Base-by-base conservation (phyloP, 2,329 filamentous ascomycete genomes). In the Trichoderma polysporum region DNA sequence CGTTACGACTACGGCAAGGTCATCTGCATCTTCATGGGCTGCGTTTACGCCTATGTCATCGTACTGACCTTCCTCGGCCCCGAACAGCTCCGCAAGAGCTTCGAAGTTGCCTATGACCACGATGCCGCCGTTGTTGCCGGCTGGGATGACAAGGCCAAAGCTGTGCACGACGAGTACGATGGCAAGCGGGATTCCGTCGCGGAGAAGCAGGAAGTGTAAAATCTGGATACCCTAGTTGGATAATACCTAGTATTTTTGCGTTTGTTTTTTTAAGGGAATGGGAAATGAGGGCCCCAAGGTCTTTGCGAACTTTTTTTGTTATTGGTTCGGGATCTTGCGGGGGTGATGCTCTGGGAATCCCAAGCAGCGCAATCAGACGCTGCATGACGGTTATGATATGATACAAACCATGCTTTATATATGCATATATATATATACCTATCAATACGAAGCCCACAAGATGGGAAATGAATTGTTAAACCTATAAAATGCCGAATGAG, bases 1-100 rank as follows among this genome's bases (percentile, higher is more conserved):
- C 82, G 90, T 3, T 92, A 90, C 76, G 81, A 92, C 68, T 96
- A 96, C 71, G 92, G 92, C 45, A 89, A 89, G 72, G 92, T 96
- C 10, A 94, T 97, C 70, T 92, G 90, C 74, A 95, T 96, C 74
- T 97, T 97, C 79, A 93, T 97, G 91, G 93, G 85, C 1, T 93
- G 90, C 71, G 92, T 96, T 1, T 97, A 86, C 71, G 84, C 74
- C 29, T 89, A 87, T 68, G 81, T 86, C n/a, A 82, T 89, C 41
- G 1, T 87, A 6, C 74, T 92, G 64, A 89, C 89, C 0, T 76
- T 91, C 10, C 50, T 91, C 3, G 90, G 90, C 0, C 85, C 85
- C 1, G 85, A 87, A 77, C 80, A 85, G 67, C 73, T 86, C 62
- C 75, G 79, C 37, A 79, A 82, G 70, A 83, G 80, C 70, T 86